A percentile compares a stretch with the other conserved stretches of the same genome.
phyloP scores from a whole-genome alignment of 805 yeast species.

The Candida succiphila region DNA sequence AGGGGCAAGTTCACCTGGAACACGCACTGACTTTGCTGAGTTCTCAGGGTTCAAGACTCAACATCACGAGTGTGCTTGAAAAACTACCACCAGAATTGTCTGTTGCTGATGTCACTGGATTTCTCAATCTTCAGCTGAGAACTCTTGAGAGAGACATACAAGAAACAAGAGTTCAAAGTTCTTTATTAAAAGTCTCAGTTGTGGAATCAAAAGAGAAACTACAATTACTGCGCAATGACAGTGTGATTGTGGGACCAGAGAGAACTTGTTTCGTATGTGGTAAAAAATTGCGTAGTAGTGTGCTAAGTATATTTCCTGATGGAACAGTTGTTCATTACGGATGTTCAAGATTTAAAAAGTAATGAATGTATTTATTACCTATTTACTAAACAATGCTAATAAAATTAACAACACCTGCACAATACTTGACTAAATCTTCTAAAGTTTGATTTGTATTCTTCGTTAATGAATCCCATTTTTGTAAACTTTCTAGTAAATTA shows the following conservation, averaged over 20 bases:
- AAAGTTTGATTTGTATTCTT: conserved; percentile 32
- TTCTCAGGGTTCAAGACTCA: conserved; percentile 31
- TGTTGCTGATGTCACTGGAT: conserved; percentile 29
- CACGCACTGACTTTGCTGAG: conserved; percentile 29
- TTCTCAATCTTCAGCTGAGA: conserved; percentile 35
- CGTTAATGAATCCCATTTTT: conserved; percentile 27
- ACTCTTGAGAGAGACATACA: conserved; percentile 28
- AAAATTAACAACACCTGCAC: conserved; percentile 69
- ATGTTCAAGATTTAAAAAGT: conserved; percentile 19
- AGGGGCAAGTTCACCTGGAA: not conserved
- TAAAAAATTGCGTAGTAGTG: conserved; percentile 41
- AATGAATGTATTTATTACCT: not conserved
- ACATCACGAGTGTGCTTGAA: conserved; percentile 28
- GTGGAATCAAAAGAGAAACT: conserved; percentile 33
- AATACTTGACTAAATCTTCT: conserved; percentile 65
- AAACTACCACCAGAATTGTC: conserved; percentile 43
- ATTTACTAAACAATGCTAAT: conserved; percentile 31
- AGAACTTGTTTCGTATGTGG: conserved; percentile 52
- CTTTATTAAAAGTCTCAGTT: conserved; percentile 44
- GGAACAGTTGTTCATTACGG: conserved; percentile 46
- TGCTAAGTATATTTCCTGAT: conserved; percentile 38
- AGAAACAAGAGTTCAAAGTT: conserved; percentile 30
- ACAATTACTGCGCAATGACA: conserved; percentile 16
- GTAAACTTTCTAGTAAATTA: conserved; percentile 39
- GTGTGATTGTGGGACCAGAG: conserved; percentile 26